Percentiles rank a stretch among this genome's conserved stretches.
These are phyloP conservation scores for Pecoramyces ruminantium DNA, from an alignment of 192 early-diverging fungal genomes.

Conservation along the genomic window DNA sequence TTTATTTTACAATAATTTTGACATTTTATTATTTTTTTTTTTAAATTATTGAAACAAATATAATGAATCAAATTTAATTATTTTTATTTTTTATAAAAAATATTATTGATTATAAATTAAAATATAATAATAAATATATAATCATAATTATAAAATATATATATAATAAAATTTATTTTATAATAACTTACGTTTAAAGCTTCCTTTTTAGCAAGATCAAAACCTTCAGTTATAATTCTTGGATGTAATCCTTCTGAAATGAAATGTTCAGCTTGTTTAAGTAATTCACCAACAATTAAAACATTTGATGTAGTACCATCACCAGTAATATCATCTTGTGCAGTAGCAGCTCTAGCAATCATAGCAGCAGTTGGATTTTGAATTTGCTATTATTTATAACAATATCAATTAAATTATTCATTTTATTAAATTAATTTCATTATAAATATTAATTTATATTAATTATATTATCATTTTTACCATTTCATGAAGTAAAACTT, in stretches of 20 bases:
- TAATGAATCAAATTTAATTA: too few relatives aligned
- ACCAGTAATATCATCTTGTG: conserved; percentile 97
- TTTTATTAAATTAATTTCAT: too few relatives aligned
- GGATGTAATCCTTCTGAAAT: conserved; percentile 95
- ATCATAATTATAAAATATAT: background rate
- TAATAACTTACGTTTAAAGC: conserved; percentile 44
- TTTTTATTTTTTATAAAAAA: too few relatives aligned
- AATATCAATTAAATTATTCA: too few relatives aligned
- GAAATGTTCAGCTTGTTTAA: conserved; percentile 88
- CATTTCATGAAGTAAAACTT: conserved; percentile 97
- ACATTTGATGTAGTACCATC: conserved; percentile 98
- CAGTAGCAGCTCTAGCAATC: conserved; percentile 97
- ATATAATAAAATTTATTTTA: conserved; percentile 4
- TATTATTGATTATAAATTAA: too few relatives aligned
- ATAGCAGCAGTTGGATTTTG: conserved; percentile 98
- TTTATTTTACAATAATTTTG: too few relatives aligned
- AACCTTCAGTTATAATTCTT: conserved; percentile 87
- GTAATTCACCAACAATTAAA: conserved; percentile 85
- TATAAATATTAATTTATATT: too few relatives aligned
- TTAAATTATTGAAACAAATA: too few relatives aligned
- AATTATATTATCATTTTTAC: conserved; percentile 18
- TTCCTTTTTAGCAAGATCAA: conserved; percentile 91
- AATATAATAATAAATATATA: too few relatives aligned
- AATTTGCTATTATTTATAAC: conserved; percentile 66
- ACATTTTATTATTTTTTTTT: too few relatives aligned